A percentile compares a stretch with the other conserved stretches of the same genome.
These are phyloP conservation scores for Lactarius sanguifluus DNA, from an alignment of 768 basidiomycete genomes.

Conservation along the genomic window DNA sequence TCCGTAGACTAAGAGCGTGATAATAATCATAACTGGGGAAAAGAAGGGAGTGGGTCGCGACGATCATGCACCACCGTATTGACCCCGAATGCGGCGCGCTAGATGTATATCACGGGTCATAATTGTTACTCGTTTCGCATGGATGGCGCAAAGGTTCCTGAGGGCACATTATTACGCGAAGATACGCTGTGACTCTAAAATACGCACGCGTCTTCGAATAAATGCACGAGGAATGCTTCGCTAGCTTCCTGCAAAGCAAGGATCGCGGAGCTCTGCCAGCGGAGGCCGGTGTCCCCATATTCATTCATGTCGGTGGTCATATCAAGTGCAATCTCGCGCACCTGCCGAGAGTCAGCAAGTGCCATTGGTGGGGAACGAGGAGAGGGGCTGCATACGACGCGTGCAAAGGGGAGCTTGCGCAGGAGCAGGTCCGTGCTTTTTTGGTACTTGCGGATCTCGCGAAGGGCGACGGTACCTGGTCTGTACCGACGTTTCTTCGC, in stretches of 20 bases:
- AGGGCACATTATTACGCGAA: slow-evolving; percentile 4
- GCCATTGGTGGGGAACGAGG: background rate
- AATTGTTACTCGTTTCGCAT: slow-evolving; percentile 96
- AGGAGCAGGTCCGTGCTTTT: slow-evolving; percentile 88
- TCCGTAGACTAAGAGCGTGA: slow-evolving; percentile 16
- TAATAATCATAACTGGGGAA: background rate
- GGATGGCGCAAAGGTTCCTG: slow-evolving; percentile 95
- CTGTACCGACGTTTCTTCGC: slow-evolving; percentile 58
- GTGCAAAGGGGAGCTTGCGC: slow-evolving; percentile 87
- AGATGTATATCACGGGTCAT: slow-evolving; percentile 98
- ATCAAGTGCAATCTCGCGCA: slow-evolving; percentile 91
- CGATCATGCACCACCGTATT: slow-evolving; percentile 64
- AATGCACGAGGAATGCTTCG: slow-evolving; percentile 90
- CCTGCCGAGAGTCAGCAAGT: slow-evolving; percentile 46
- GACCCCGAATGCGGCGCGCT: slow-evolving; percentile 90
- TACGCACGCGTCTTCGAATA: slow-evolving; percentile 98
- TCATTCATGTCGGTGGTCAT: slow-evolving; percentile 78
- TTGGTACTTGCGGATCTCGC: slow-evolving; percentile 94
- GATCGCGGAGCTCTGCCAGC: slow-evolving; percentile 96
- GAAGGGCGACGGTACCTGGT: slow-evolving; percentile 86
- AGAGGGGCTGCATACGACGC: slow-evolving; percentile 60
- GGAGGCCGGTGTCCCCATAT: slow-evolving; percentile 58
- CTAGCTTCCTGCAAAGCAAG: slow-evolving; percentile 95
- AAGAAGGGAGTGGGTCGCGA: background rate
- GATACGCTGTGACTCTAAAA: slow-evolving; percentile 7